Evolutionary conservation across 192 early-diverging fungal species (phyloP).

Genomic region (Coemansia interrupta): DNA sequence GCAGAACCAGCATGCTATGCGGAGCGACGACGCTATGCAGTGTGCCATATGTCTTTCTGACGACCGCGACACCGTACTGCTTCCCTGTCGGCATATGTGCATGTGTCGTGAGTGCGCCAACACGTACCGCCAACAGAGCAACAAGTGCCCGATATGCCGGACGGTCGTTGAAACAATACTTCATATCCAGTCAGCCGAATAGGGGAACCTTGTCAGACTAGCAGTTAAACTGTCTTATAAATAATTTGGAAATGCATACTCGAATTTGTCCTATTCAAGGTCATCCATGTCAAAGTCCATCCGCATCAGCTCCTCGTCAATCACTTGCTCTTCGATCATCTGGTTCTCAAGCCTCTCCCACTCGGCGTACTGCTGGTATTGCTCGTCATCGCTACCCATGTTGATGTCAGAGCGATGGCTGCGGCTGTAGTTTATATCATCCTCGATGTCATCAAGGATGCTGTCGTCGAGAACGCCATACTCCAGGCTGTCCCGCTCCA

Average conservation of each 20-base stretch:
- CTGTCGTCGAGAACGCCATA: conserved; percentile 29
- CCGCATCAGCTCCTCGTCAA: conserved; percentile 32
- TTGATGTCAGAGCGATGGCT: background rate
- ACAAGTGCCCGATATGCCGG: conserved; percentile 51
- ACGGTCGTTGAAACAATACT: conserved; percentile 43
- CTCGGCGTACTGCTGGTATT: conserved; percentile 26
- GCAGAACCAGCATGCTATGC: conserved; percentile 5
- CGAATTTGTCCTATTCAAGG: background rate
- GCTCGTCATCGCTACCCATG: conserved; percentile 1
- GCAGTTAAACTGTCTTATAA: background rate
- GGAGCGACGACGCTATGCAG: conserved; percentile 53
- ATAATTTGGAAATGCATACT: background rate
- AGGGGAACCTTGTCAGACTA: background rate
- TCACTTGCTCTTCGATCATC: conserved; percentile 35
- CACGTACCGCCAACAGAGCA: conserved; percentile 56
- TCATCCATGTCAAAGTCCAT: conserved; percentile 17
- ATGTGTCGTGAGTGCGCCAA: conserved; percentile 73
- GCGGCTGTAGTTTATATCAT: conserved; percentile 15
- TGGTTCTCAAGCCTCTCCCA: conserved; percentile 41
- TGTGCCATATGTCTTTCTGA: conserved; percentile 79
- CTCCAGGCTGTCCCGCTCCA: conserved; percentile 40
- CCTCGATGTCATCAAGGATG: conserved; percentile 38
- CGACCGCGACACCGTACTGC: conserved; percentile 65
- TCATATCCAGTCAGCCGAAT: conserved; percentile 22
- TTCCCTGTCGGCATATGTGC: conserved; percentile 82